These are phyloP conservation scores for Corylus americana DNA, from an alignment of 306 rosid species.

Conservation along the genomic window DNA sequence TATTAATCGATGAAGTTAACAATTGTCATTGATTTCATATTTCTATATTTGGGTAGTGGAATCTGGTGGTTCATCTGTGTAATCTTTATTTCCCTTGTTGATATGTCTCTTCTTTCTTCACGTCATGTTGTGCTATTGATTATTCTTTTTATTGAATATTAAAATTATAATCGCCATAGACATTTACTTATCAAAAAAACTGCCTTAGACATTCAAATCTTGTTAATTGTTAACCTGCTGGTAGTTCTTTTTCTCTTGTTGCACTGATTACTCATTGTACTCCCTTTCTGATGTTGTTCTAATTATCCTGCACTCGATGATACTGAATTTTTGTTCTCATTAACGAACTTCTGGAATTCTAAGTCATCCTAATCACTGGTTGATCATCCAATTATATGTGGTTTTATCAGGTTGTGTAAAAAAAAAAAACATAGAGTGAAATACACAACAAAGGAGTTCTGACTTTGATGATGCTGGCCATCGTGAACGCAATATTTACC, in stretches of 20 bases:
- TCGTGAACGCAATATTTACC: constrained; percentile 14
- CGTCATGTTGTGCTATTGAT: neutral
- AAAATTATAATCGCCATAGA: no score
- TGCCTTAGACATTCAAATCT: neutral
- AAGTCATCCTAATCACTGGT: neutral
- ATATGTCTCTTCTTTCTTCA: neutral
- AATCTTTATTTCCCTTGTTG: no score
- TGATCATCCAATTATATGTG: neutral
- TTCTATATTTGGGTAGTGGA: neutral
- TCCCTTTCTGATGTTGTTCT: no score
- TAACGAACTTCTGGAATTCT: neutral
- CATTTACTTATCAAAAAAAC: no score
- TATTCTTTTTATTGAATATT: no score
- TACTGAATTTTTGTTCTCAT: no score
- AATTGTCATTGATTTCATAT: neutral
- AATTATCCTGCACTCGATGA: no score
- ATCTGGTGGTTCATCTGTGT: neutral
- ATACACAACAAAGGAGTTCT: constrained; percentile 11
- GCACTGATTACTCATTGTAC: no score
- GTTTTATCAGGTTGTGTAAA: neutral
- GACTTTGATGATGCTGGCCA: neutral
- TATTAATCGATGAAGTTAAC: neutral
- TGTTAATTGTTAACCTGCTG: neutral
- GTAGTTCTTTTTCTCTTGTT: no score
- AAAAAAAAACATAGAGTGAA: neutral